A percentile compares a stretch with the other conserved stretches of the same genome.
These are phyloP conservation scores for Irpex sp. DNA, from an alignment of 1,284 basidiomycete genomes.

Conservation along the genomic window DNA sequence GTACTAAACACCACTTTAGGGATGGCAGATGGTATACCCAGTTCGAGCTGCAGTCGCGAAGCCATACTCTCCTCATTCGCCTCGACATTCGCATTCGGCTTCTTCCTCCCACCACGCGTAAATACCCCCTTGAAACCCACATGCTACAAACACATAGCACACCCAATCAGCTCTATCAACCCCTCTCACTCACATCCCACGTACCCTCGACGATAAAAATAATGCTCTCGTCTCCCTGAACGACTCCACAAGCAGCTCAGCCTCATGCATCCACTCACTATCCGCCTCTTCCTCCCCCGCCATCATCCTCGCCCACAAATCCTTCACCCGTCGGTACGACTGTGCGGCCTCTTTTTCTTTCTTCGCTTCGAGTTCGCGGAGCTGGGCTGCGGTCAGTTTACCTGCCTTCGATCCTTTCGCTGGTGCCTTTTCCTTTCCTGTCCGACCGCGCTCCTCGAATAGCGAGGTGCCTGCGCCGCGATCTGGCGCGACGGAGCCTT, in stretches of 20 bases:
- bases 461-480: conserved; percentile 38
- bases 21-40: conserved; percentile 44
- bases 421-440: conserved; percentile 31
- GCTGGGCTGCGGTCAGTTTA: conserved; percentile 48
- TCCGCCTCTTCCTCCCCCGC: conserved; percentile 38
- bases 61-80: conserved; percentile 72
- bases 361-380: conserved; percentile 56
- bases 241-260: conserved; percentile 82
- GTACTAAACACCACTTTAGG: background rate
- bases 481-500: conserved; percentile 14
- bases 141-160: conserved; percentile 23
- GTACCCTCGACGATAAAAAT: conserved; percentile 75
- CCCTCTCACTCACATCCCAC: conserved; percentile 20
- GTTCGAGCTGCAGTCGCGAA: conserved; percentile 68
- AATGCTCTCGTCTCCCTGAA: conserved; percentile 84
- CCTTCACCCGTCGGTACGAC: conserved; percentile 46
- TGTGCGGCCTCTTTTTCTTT: conserved; percentile 59
- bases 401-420: conserved; percentile 26
- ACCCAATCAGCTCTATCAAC: conserved; percentile 31
- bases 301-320: conserved; percentile 42
- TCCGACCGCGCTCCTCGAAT: conserved; percentile 47
- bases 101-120: conserved; percentile 37
- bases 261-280: conserved; percentile 78
- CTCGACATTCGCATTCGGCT: conserved; percentile 42
- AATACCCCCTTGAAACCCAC: conserved; percentile 63